Percentiles rank a stretch among this genome's conserved stretches.
Evolutionary conservation across 2,329 filamentous ascomycete genomes (phyloP).

Genomic region (Fusarium chlamydosporum): DNA sequence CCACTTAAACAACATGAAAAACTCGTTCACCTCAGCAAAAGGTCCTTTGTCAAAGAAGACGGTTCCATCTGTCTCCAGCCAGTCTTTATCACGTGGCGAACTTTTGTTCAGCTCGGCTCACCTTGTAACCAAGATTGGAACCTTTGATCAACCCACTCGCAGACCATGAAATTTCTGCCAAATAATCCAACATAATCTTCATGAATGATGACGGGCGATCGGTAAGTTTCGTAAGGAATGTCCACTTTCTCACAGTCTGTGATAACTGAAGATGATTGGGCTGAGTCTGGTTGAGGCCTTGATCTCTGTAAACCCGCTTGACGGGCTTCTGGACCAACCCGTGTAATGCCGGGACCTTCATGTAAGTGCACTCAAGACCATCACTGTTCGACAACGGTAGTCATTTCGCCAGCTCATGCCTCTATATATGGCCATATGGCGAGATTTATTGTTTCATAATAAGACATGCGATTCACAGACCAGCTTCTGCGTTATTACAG

Average conservation of each 20-base stretch:
- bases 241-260: conserved; percentile 1
- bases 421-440: background rate
- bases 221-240: conserved; percentile 2
- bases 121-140: conserved; percentile 32
- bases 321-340: background rate
- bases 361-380: background rate
- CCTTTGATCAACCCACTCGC: conserved; percentile 39
- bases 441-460: background rate
- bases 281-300: background rate
- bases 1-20: conserved; percentile 14
- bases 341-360: background rate
- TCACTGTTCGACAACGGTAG: background rate
- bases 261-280: background rate
- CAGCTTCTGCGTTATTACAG: background rate
- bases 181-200: background rate
- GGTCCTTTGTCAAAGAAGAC: conserved; percentile 27
- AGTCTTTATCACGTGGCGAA: conserved; percentile 34
- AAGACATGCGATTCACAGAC: background rate
- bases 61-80: conserved; percentile 27
- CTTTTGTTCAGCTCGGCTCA: conserved; percentile 39
- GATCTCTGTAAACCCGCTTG: background rate
- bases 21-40: conserved; percentile 31
- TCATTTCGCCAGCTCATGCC: background rate
- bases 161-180: conserved; percentile 21
- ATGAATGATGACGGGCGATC: background rate